A percentile compares a stretch with the other conserved stretches of the same genome.
These are phyloP conservation scores for Entomortierella chlamydospora DNA, from an alignment of 192 early-diverging fungal species.

Conservation along the genomic window DNA sequence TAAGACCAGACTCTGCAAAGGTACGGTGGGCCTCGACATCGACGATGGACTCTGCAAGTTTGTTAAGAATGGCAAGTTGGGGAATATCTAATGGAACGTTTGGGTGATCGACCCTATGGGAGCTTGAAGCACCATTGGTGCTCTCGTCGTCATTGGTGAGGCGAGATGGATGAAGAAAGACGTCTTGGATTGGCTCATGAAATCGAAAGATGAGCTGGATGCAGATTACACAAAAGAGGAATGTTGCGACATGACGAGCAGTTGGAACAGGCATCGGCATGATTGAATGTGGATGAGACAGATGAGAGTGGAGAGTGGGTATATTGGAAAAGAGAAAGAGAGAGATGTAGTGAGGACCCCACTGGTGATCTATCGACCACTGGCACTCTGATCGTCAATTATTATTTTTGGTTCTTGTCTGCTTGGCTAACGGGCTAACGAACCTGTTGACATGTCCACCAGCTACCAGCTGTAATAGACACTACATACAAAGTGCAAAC, in stretches of 20 bases:
- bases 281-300: not conserved
- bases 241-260: not conserved
- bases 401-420: too few species aligned
- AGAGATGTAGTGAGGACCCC: too few species aligned
- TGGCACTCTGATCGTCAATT: too few species aligned
- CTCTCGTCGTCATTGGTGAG: not conserved
- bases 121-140: not conserved
- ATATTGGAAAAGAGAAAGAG: not conserved
- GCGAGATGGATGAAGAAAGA: not conserved
- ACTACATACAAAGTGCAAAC: too few species aligned
- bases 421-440: too few species aligned
- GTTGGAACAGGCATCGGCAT: not conserved
- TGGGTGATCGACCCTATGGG: conserved; percentile 2
- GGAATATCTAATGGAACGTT: conserved; percentile 13
- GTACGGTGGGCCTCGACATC: conserved; percentile 6
- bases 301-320: not conserved
- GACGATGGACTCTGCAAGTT: conserved; percentile 15
- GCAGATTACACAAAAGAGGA: conserved; percentile 3
- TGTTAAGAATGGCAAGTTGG: conserved; percentile 5
- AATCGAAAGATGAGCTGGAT: not conserved
- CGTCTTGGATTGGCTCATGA: conserved; percentile 1
- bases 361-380: too few species aligned
- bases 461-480: too few species aligned
- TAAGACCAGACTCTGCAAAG: conserved; percentile 1
- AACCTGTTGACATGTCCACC: too few species aligned